Evolutionary conservation across 2,329 filamentous ascomycete genomes (phyloP).

Genomic region (Trichoderma asperellum): DNA sequence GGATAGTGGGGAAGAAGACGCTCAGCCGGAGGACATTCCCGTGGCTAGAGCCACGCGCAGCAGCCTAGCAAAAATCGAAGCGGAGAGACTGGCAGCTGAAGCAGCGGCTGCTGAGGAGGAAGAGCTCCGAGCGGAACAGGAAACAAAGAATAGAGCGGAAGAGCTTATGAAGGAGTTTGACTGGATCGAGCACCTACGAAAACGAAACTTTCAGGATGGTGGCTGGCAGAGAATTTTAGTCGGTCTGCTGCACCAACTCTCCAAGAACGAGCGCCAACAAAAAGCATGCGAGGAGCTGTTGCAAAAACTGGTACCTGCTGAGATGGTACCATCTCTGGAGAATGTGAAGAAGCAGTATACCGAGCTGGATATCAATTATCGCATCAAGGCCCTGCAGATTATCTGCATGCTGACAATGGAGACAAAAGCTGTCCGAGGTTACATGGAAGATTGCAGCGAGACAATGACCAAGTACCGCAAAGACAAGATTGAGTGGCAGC

Average conservation of each 20-base stretch:
- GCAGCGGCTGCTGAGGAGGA: constrained; percentile 58
- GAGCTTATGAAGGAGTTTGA: constrained; percentile 75
- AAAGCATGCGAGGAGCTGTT: constrained; percentile 79
- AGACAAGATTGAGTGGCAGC: constrained; percentile 91
- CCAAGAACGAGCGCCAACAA: constrained; percentile 71
- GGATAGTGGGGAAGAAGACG: constrained; percentile 55
- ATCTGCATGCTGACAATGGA: constrained; percentile 84
- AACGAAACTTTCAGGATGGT: constrained; percentile 82
- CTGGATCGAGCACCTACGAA: constrained; percentile 84
- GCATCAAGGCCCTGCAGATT: constrained; percentile 79
- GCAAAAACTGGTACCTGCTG: constrained; percentile 76
- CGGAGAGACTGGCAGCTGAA: constrained; percentile 67
- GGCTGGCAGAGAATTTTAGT: constrained; percentile 92
- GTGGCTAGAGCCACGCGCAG: constrained; percentile 77
- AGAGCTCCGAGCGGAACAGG: constrained; percentile 51
- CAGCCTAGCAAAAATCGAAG: constrained; percentile 80
- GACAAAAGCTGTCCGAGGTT: constrained; percentile 82
- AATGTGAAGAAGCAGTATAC: constrained; percentile 75
- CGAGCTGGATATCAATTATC: constrained; percentile 78
- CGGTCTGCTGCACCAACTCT: constrained; percentile 82
- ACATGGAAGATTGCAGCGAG: constrained; percentile 89
- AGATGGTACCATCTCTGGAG: constrained; percentile 74
- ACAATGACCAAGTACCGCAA: constrained; percentile 95
- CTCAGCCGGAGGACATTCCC: constrained; percentile 72
- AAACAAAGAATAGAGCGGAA: constrained; percentile 68